Evolutionary conservation across 2,329 filamentous ascomycete genomes (phyloP), one percentile per base, ranked within the genome.

Genomic region (Fusarium papillatum): DNA sequence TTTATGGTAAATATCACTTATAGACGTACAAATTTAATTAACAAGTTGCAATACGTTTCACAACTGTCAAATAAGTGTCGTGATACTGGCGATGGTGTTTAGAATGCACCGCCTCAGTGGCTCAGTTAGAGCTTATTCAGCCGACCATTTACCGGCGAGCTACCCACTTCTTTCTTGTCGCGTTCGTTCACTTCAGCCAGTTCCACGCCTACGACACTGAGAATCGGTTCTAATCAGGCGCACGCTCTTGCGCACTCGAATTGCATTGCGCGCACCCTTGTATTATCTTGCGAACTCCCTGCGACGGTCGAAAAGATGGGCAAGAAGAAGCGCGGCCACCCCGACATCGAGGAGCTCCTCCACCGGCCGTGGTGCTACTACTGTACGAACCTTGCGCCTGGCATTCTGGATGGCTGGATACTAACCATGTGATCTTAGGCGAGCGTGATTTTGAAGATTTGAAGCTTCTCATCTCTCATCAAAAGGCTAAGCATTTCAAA

Each of bases 401-500:
- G 17, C 64, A 63, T 55, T 63, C 19, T 43, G 13, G n/a, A 34
- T 29, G n/a, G 22, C 8, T 61, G 22, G 72, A 82, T 69, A 81
- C 83, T 81, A 80, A 75, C 31, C 41, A 22, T 69, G 50, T 9
- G 17, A 36, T 65, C 22, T 4, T 67, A 93, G 91, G 91, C 85
- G 97, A 99, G 86, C 94, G 96, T 87, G 96, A 98, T 86, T 99
- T 98, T 83, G 96, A 98, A 84, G 97, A 99, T 84, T 85, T 98
- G 59, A 98, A 98, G 88, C 95, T 98, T 79, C 92, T 99, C 76
- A 97, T 98, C 79, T 96, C 95, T 69, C 97, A 99, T 84, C 97
- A 98, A 82, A 98, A 98, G 84, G 96, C 96, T n/a, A 98, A 98
- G 86, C 97, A 99, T 85, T 98, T 98, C 89, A 98, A 98, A 85